phyloP scores from a whole-genome alignment of 768 basidiomycete genomes.

The Brasilioporus rufonigricans region DNA sequence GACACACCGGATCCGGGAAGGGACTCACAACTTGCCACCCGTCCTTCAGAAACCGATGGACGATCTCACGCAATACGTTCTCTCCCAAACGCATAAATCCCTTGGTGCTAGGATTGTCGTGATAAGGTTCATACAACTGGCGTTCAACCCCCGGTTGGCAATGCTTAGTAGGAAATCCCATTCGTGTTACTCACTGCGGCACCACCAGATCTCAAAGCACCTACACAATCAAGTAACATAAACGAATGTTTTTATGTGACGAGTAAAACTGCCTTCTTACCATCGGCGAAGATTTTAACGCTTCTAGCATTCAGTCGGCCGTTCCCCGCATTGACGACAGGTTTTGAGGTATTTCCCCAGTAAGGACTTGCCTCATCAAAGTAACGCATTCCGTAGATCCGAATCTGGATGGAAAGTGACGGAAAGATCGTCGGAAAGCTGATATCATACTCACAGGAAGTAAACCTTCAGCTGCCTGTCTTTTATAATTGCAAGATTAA shows the following conservation, averaged over 20 bases:
- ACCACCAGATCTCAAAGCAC: constrained; percentile 86
- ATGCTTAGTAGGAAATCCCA: not conserved
- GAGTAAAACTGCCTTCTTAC: constrained; percentile 11
- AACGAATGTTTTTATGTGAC: not conserved
- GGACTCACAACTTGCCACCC: constrained; percentile 87
- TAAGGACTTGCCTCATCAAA: constrained; percentile 67
- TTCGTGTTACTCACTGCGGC: constrained; percentile 61
- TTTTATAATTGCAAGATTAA: constrained; percentile 29
- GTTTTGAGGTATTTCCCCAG: constrained; percentile 66
- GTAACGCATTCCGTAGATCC: constrained; percentile 75
- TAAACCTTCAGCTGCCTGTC: constrained; percentile 56
- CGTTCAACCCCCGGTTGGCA: too few species aligned
- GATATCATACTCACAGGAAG: constrained; percentile 51
- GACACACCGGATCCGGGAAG: not conserved
- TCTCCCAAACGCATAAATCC: constrained; percentile 77
- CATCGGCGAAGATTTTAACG: constrained; percentile 76
- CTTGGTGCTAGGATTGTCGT: constrained; percentile 69
- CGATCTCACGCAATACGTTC: constrained; percentile 55
- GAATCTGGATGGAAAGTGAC: constrained; percentile 45
- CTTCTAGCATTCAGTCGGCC: constrained; percentile 68
- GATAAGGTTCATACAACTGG: too few species aligned
- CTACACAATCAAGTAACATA: constrained; percentile 35
- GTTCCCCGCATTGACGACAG: constrained; percentile 55
- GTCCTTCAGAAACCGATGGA: constrained; percentile 69
- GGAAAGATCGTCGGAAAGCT: constrained; percentile 6